Base-by-base conservation (phyloP, 2,329 filamentous ascomycete genomes). In the Fusarium subglutinans region DNA sequence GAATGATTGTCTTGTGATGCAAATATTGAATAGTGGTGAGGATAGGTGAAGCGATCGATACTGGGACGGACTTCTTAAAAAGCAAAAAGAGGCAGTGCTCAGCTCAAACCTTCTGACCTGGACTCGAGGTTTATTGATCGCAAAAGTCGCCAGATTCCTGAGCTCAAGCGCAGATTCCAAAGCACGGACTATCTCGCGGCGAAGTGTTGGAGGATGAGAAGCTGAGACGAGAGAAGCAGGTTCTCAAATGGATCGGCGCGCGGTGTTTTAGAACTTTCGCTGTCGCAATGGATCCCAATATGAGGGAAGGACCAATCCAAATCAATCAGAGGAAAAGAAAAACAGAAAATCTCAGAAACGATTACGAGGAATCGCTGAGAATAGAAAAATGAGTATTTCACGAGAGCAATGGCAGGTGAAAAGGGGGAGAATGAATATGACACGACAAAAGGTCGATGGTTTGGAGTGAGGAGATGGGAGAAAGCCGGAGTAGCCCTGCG, bases 31-130 rank as follows among this genome's bases (percentile, higher is more conserved):
- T 66, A 76, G 77, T 77, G 78, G 79, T 75, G 78, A 77, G 79
- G 78, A 79, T 78, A 80, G 76, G 79, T 82, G 81, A 79, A 82
- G 80, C 81, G 80, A 82, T 80, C 82, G 81, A 73, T 79, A 78
- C 76, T 81, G 80, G 79, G 77, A 80, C 78, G 77, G 76, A 79
- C 76, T 75, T 82, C 71, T 79, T 81, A 78, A 78, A 77, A 80
- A 80, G 78, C 79, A 82, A 79, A 80, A 81, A 80, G 80, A 82
- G 79, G 77, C 81, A 79, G 80, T 82, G 77, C 79, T 79, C 77
- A 80, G 79, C 80, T 83, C 80, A 80, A 83, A 83, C 81, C 82
- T 82, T 78, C 72, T 77, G 71, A 72, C 66, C 70, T 73, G 71
- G 70, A 67, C 68, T 74, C 59, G 66, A 74, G 61, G 53, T 57